Percentiles rank a stretch among this genome's conserved stretches.
Conservation (phyloP, 108 stramenopile species). For the Nitzschia sp. region DNA sequence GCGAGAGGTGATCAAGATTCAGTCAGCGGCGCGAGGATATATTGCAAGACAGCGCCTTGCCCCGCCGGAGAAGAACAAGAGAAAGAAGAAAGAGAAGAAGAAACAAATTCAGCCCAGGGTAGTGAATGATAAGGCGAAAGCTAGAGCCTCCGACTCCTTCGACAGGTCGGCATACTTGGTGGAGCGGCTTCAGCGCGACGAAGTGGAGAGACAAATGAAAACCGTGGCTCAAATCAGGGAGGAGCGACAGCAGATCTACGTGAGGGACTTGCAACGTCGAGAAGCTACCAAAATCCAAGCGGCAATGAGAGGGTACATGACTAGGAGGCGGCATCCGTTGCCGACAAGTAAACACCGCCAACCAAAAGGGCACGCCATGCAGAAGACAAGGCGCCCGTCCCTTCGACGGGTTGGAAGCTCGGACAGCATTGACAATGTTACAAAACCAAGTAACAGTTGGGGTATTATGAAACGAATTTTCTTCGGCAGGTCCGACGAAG, state of each 20-base stretch:
- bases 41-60: background rate
- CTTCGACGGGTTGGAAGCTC: background rate
- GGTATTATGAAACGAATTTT: background rate
- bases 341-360: background rate
- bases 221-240: conserved; percentile 1
- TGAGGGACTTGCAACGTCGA: conserved; percentile 7
- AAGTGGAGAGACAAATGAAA: conserved; percentile 2
- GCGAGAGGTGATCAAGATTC: conserved; percentile 16
- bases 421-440: background rate
- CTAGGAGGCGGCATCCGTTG: background rate
- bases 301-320: background rate
- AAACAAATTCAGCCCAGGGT: background rate
- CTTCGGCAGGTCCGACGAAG: conserved; percentile 3
- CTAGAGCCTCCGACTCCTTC: background rate
- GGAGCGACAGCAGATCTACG: conserved; percentile 10
- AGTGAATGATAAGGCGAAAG: background rate
- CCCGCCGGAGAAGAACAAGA: background rate
- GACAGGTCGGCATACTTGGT: conserved; percentile 19
- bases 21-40: conserved; percentile 3
- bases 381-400: too few species aligned
- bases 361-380: background rate
- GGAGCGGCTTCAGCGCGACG: conserved; percentile 10
- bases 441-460: background rate
- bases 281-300: conserved; percentile 20
- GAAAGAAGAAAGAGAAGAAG: background rate